Base-by-base conservation (phyloP, 164 flowering plant species). In the Magnolia kwangsiensis region DNA sequence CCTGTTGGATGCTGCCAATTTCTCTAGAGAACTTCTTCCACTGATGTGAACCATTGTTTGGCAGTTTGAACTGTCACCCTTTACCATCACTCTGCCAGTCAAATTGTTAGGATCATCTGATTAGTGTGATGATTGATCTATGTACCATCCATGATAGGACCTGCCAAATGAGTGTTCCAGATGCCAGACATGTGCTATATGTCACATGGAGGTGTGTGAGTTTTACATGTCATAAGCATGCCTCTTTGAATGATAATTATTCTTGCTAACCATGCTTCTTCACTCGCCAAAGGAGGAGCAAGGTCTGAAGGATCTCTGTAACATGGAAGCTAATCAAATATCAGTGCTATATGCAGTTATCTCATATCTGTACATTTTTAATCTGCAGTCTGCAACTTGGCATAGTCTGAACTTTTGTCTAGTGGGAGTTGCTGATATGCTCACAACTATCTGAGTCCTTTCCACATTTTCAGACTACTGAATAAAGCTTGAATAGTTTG, bases 371-470 rank as follows among this genome's bases (percentile, higher is more conserved):
- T 18, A 73, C 5, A 59, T 37, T n/a, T 18, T 63, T 37, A 37
- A 63, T 7, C 21, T 59, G 75, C 20, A 61, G n/a, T 18, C 24
- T 63, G 10, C 51, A 7, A 23, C 11, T 49, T 66, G 63, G 21
- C 50, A 14, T 23, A 51, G 49, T 50, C 31, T 50, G 50, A 51
- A 23, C 31, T 50, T 16, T 65, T n/a, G 18, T 37, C 45, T 37
- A 37, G 24, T 68, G 3, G 24, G 24, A 76, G 9, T 31, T 65
- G 8, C 49, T 16, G 13, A 66, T 19, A 19, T 71, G 51, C 27
- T 78, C 75, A 63, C 74, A 21, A 64, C 68, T 69, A 18, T 63
- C n/a, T 72, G 59, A 50, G 14, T 45, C 16, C 59, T 50, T 69
- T 51, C n/a, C 8, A 18, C n/a, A 59, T 16, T 63, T 74, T 49